phyloP scores from a whole-genome alignment of 2,329 filamentous ascomycete species.

The Colletotrichum sp. region DNA sequence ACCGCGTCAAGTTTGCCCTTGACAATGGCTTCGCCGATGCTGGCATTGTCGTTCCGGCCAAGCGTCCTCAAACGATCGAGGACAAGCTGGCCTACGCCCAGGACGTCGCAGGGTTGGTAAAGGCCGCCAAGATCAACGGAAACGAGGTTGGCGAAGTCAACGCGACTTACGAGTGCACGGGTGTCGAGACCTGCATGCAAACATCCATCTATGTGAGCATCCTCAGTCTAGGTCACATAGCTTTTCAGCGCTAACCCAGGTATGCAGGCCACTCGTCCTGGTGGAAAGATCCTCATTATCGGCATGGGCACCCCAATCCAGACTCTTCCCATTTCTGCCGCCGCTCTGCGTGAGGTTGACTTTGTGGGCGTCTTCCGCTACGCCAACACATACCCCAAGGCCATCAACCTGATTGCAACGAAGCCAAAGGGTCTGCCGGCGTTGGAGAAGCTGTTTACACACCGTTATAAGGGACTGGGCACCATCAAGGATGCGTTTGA shows the following conservation, averaged over 20 bases:
- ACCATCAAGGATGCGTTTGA: slow-evolving; percentile 71
- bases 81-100: slow-evolving; percentile 59
- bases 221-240: not conserved
- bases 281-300: slow-evolving; percentile 73
- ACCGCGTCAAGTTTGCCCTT: slow-evolving; percentile 63
- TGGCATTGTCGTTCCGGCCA: slow-evolving; percentile 54
- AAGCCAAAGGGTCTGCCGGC: slow-evolving; percentile 61
- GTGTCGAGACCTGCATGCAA: slow-evolving; percentile 78
- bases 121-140: slow-evolving; percentile 38
- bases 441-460: slow-evolving; percentile 73
- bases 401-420: slow-evolving; percentile 56
- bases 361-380: slow-evolving; percentile 76
- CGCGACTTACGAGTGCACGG: slow-evolving; percentile 79
- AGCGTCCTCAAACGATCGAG: slow-evolving; percentile 52
- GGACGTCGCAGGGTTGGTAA: slow-evolving; percentile 51
- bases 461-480: slow-evolving; percentile 69
- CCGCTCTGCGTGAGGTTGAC: slow-evolving; percentile 73
- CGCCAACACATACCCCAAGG: slow-evolving; percentile 73
- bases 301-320: slow-evolving; percentile 77
- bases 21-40: slow-evolving; percentile 61
- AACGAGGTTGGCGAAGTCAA: slow-evolving; percentile 66
- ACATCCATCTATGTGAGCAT: slow-evolving; percentile 69
- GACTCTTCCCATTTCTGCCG: slow-evolving; percentile 71
- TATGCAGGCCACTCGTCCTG: slow-evolving; percentile 62
- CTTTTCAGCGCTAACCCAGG: not conserved